Percentiles rank a stretch among this genome's conserved stretches.
These are phyloP conservation scores for Solanum neorickii DNA, from an alignment of 257 asterid genomes.

Conservation along the genomic window DNA sequence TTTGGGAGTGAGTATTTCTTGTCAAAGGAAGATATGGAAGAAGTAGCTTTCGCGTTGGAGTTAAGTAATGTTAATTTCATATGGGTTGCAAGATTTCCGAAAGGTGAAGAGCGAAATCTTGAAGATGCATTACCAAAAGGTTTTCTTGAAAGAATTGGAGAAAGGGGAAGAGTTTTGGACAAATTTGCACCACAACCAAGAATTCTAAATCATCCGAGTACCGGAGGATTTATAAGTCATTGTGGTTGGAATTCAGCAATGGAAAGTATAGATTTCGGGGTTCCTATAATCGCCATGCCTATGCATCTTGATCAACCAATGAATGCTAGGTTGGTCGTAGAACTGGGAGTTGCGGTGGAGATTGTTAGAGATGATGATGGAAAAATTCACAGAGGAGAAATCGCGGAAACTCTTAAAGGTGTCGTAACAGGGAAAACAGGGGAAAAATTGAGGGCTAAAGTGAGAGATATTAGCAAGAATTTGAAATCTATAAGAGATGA, in stretches of 20 bases:
- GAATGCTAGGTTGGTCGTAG: constrained; percentile 17
- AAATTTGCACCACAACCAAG: constrained; percentile 28
- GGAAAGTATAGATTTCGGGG: constrained; percentile 17
- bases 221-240: constrained; percentile 30
- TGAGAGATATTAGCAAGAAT: constrained; percentile 8
- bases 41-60: constrained; percentile 38
- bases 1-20: constrained; percentile 52
- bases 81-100: constrained; percentile 40
- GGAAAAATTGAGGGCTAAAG: constrained; percentile 1
- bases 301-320: constrained; percentile 33
- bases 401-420: constrained; percentile 2
- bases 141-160: constrained; percentile 22
- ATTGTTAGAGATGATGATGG: constrained; percentile 16
- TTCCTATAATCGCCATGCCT: constrained; percentile 31
- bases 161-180: constrained; percentile 13
- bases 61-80: constrained; percentile 32
- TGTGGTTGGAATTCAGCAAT: constrained; percentile 28
- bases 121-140: constrained; percentile 26
- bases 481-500: constrained; percentile 2
- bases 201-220: constrained; percentile 11
- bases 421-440: constrained; percentile 16
- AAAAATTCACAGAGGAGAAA: constrained; percentile 7
- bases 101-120: constrained; percentile 4
- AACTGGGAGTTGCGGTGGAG: constrained; percentile 24
- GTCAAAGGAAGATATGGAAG: constrained; percentile 30